Conservation (phyloP, 2,329 filamentous ascomycete species). For the Fusarium compactum region DNA sequence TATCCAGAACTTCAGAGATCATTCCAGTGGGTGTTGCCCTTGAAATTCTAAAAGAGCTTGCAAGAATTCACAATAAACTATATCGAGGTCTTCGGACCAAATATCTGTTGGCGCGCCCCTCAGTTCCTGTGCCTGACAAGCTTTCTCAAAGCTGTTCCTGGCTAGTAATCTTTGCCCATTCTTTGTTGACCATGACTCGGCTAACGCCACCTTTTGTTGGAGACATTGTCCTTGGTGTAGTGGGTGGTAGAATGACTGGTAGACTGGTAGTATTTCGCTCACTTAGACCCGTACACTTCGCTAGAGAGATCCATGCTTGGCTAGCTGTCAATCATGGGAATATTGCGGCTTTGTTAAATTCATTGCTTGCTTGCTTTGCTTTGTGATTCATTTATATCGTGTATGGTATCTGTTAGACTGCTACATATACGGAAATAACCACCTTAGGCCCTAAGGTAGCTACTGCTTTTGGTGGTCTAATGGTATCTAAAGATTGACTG, state of each 20-base stretch:
- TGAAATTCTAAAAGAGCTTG: constrained; percentile 30
- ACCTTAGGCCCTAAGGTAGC: too few relatives aligned
- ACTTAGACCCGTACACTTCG: constrained; percentile 6
- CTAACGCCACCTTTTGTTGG: constrained; percentile 19
- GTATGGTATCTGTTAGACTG: background rate
- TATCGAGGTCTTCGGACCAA: constrained; percentile 17
- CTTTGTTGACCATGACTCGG: constrained; percentile 39
- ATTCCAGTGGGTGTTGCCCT: constrained; percentile 33
- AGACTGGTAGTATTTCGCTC: background rate
- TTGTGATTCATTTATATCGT: constrained; percentile 6
- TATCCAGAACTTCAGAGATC: constrained; percentile 28
- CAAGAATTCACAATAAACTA: constrained; percentile 37
- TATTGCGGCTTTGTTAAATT: constrained; percentile 32
- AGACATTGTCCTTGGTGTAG: constrained; percentile 16
- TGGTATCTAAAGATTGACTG: constrained; percentile 70
- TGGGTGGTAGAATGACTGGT: background rate
- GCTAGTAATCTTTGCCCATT: constrained; percentile 32
- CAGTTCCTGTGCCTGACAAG: constrained; percentile 28
- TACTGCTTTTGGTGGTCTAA: too few relatives aligned
- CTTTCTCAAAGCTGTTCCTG: constrained; percentile 33
- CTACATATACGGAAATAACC: too few relatives aligned
- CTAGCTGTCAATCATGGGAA: constrained; percentile 35
- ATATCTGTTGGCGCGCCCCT: constrained; percentile 4
- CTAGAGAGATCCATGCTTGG: constrained; percentile 13
- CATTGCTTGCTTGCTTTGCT: constrained; percentile 1